phyloP scores from a whole-genome alignment of 2,329 filamentous ascomycete genomes.

The Paramyrothecium sp. region DNA sequence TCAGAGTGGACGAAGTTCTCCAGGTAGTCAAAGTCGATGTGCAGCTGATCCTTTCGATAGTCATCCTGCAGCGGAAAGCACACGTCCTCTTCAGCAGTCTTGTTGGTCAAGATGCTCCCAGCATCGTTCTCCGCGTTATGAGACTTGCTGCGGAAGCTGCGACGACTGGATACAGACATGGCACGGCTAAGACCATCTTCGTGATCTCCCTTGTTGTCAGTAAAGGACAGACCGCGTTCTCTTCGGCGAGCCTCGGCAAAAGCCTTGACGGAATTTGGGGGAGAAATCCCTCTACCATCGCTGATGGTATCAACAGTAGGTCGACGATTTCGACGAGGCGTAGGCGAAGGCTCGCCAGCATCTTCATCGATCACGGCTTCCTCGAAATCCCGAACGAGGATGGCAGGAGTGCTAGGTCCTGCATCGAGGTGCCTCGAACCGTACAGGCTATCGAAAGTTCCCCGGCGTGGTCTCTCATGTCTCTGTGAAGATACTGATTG shows the following conservation, averaged over 20 bases:
- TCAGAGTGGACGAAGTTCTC: constrained; percentile 81
- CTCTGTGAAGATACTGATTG: constrained; percentile 61
- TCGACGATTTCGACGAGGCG: constrained; percentile 46
- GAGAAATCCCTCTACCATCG: constrained; percentile 71
- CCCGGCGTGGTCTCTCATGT: constrained; percentile 61
- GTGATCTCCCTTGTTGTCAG: constrained; percentile 40
- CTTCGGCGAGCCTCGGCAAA: constrained; percentile 89
- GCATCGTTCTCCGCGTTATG: constrained; percentile 61
- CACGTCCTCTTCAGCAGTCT: constrained; percentile 80
- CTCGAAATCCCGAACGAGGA: constrained; percentile 76
- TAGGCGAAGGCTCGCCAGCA: constrained; percentile 51
- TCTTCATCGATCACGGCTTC: constrained; percentile 77
- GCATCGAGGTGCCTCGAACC: constrained; percentile 46
- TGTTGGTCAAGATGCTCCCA: constrained; percentile 61
- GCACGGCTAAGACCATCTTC: constrained; percentile 63
- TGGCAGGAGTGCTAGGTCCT: constrained; percentile 31
- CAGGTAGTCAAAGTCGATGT: constrained; percentile 89
- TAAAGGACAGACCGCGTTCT: constrained; percentile 67
- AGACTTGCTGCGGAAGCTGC: constrained; percentile 55
- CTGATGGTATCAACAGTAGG: constrained; percentile 55
- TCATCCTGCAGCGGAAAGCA: constrained; percentile 82
- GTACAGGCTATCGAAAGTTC: constrained; percentile 72
- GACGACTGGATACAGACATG: constrained; percentile 66
- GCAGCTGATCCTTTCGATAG: constrained; percentile 65
- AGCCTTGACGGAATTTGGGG: constrained; percentile 95